Conservation (phyloP, 2,329 filamentous ascomycete species). For the Botryotinia narcissicola region DNA sequence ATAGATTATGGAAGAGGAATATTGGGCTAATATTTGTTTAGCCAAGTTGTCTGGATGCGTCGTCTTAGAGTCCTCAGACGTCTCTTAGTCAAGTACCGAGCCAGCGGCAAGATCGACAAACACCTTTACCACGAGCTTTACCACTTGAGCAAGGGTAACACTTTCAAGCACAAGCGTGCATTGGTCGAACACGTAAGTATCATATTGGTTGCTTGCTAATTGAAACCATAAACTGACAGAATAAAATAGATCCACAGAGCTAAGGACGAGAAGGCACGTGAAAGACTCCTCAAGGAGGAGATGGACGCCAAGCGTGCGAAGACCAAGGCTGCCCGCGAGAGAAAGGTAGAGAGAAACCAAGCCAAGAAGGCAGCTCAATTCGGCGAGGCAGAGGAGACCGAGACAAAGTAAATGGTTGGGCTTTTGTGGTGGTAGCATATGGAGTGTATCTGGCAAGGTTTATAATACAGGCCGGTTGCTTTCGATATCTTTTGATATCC, state of each 20-base stretch:
- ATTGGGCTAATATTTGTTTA: conserved; percentile 45
- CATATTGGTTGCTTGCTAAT: not conserved
- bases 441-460: conserved; percentile 39
- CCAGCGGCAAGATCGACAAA: conserved; percentile 99
- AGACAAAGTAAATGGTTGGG: conserved; percentile 38
- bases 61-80: conserved; percentile 98
- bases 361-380: conserved; percentile 87
- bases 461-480: conserved; percentile 39
- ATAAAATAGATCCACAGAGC: conserved; percentile 88
- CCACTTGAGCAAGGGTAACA: conserved; percentile 99
- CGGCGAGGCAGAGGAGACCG: conserved; percentile 60
- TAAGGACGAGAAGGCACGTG: conserved; percentile 98
- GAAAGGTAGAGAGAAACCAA: conserved; percentile 87
- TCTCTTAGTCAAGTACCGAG: conserved; percentile 99
- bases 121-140: conserved; percentile 99
- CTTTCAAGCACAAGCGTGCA: conserved; percentile 99
- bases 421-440: conserved; percentile 37
- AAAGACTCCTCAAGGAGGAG: conserved; percentile 95
- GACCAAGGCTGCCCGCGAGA: conserved; percentile 99
- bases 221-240: conserved; percentile 28
- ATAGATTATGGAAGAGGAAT: conserved; percentile 29
- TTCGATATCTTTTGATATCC: conserved; percentile 37
- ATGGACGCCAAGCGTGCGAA: conserved; percentile 99
- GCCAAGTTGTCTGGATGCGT: conserved; percentile 99
- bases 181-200: conserved; percentile 98